Percentiles rank a stretch among this genome's conserved stretches.
Conservation (phyloP, 768 basidiomycete genomes). For the Rhizopogon vesiculosus region DNA sequence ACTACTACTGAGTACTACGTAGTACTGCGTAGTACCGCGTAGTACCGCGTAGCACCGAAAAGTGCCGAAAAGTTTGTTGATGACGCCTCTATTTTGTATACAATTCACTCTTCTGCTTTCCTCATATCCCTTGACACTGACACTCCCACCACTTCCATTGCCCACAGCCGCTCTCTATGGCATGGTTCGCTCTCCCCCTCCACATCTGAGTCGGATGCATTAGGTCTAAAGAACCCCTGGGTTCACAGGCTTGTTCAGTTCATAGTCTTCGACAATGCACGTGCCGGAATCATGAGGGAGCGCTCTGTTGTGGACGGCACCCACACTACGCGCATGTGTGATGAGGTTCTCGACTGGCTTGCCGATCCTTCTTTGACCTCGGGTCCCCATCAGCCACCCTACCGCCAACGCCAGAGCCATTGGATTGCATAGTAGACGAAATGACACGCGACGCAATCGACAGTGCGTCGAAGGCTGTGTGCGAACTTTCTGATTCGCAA, state of each 20-base stretch:
- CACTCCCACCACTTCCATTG: slow-evolving; percentile 41
- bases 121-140: slow-evolving; percentile 73
- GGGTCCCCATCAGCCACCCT: slow-evolving; percentile 28
- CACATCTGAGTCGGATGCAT: slow-evolving; percentile 10
- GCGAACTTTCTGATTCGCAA: slow-evolving; percentile 59
- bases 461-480: slow-evolving; percentile 49
- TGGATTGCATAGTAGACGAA: slow-evolving; percentile 46
- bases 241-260: slow-evolving; percentile 90
- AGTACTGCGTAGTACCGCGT: too few relatives aligned
- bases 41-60: too few relatives aligned
- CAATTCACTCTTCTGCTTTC: slow-evolving; percentile 84
- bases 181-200: slow-evolving; percentile 31
- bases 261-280: slow-evolving; percentile 77
- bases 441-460: slow-evolving; percentile 46
- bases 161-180: slow-evolving; percentile 73
- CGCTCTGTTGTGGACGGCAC: slow-evolving; percentile 92
- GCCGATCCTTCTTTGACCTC: slow-evolving; percentile 57
- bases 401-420: slow-evolving; percentile 36
- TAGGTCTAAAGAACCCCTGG: slow-evolving; percentile 74
- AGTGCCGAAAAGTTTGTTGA: too few relatives aligned
- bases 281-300: slow-evolving; percentile 88
- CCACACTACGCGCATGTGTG: slow-evolving; percentile 69
- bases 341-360: slow-evolving; percentile 60
- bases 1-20: too few relatives aligned
- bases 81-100: slow-evolving; percentile 64